Evolutionary conservation across 108 stramenopile species (phyloP), one percentile per base, ranked within the genome.

Genomic region (Fragilaria crotonensis): DNA sequence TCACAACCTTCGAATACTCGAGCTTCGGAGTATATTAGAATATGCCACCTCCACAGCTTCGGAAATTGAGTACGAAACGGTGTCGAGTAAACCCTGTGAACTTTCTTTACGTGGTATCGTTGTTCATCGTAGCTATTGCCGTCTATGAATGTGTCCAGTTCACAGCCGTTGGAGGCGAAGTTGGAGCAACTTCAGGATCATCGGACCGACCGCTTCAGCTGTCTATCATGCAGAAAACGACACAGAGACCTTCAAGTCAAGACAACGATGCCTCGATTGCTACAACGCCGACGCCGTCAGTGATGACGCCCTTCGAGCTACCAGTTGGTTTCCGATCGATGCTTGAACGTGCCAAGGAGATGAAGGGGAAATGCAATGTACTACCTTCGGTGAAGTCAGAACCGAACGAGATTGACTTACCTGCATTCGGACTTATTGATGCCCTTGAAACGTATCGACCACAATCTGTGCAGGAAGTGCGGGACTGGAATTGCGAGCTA

Each of bases 351-450:
- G 58, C 58, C 44, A 26, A 46, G 2, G 1, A 14, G 4, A 46
- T 44, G 4, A 20, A 47, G 4, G 19, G 46, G 23, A 18, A 50
- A 50, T 50, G 48, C 49, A 29, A 49, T 11, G 25, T 5, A 30
- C n/a, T 51, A 17, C 17, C 33, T 3, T 19, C 2, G 2, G n/a
- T 20, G 33, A 19, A 19, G 30, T 1, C 2, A 18, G 19, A 3
- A 30, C 59, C 4, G 3, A 64, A 63, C 11, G 33, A 48, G n/a
- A 59, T 48, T 18, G 68, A 66, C 49, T 48, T 77, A 45, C 57
- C 67, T 5, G 52, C 28, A 48, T 78, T 72, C 59, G 80, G 80
- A 23, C 61, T 82, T 33, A 27, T 78, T 3, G 62, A 72, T 14
- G 72, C 68, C 17, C 14, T 72, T 18, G 30, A 50, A 30, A 41